These are phyloP conservation scores for Beauveria caledonica DNA, from an alignment of 2,329 filamentous ascomycete genomes.

Conservation along the genomic window DNA sequence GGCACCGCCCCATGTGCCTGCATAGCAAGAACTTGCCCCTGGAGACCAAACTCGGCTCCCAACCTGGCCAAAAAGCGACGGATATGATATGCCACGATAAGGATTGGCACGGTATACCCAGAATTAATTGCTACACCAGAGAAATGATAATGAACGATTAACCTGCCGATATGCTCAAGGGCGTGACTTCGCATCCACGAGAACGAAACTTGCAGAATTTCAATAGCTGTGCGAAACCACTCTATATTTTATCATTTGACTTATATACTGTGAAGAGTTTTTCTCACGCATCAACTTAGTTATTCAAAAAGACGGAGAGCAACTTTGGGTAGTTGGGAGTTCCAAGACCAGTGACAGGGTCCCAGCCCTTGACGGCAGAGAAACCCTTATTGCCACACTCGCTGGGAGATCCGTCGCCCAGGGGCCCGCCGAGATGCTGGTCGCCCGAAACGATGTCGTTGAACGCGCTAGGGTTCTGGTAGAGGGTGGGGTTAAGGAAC, in stretches of 20 bases:
- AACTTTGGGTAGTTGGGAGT: constrained; percentile 11
- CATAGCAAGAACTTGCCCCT: not conserved
- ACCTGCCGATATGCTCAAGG: too few species aligned
- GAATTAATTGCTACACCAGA: not conserved
- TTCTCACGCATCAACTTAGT: not conserved
- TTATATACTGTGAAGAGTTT: too few species aligned
- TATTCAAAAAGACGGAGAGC: not conserved
- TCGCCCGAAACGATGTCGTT: not conserved
- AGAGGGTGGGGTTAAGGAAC: constrained; percentile 19
- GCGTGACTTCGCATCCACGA: too few species aligned
- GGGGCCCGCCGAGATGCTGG: not conserved
- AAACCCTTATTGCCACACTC: not conserved
- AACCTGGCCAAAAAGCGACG: not conserved
- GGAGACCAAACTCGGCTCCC: not conserved
- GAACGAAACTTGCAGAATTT: too few species aligned
- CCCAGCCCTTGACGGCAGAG: constrained; percentile 9
- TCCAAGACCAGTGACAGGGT: constrained; percentile 4
- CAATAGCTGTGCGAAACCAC: too few species aligned
- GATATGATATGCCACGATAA: not conserved
- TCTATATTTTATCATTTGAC: too few species aligned
- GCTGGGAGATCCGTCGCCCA: not conserved
- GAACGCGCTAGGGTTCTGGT: constrained; percentile 1
- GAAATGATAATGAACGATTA: not conserved
- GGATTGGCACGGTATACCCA: not conserved
- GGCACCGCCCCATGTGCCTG: not conserved